Evolutionary conservation across 257 asterid genomes (phyloP).

Genomic region (Fraxinus quadrangulata): DNA sequence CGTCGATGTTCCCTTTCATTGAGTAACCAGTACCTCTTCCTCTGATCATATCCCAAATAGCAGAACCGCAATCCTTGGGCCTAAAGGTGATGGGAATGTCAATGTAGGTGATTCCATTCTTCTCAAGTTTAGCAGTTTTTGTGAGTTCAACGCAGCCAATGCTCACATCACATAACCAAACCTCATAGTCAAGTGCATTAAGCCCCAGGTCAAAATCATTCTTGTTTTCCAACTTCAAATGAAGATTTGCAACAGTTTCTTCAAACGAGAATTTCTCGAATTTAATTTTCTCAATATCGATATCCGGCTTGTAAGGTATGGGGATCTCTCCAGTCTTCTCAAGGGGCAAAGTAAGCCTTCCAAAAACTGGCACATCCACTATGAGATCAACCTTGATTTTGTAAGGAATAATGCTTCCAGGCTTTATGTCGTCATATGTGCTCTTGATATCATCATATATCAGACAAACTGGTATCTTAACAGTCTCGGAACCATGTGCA

Average conservation of each 20-base stretch:
- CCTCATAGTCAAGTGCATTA: conserved; percentile 76
- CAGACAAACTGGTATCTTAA: conserved; percentile 65
- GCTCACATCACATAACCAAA: conserved; percentile 87
- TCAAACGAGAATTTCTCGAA: conserved; percentile 76
- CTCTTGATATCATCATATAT: conserved; percentile 73
- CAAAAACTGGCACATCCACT: conserved; percentile 84
- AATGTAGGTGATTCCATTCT: conserved; percentile 60
- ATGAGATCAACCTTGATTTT: conserved; percentile 80
- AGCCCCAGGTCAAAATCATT: conserved; percentile 84
- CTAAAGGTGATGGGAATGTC: conserved; percentile 89
- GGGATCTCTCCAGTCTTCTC: conserved; percentile 94
- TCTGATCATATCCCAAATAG: conserved; percentile 98
- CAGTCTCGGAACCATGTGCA: conserved; percentile 86
- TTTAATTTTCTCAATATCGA: conserved; percentile 68
- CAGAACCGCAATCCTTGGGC: conserved; percentile 98
- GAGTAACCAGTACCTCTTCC: conserved; percentile 86
- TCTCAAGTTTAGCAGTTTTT: conserved; percentile 54
- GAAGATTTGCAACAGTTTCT: conserved; percentile 78
- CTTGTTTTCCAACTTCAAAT: conserved; percentile 83
- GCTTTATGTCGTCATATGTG: conserved; percentile 70
- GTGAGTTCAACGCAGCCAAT: conserved; percentile 69
- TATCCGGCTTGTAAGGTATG: conserved; percentile 76
- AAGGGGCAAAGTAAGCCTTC: conserved; percentile 77
- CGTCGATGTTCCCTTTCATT: conserved; percentile 80
- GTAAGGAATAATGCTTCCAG: conserved; percentile 84